phyloP scores from a whole-genome alignment of 1,284 basidiomycete species.

The Leccinum fallax region DNA sequence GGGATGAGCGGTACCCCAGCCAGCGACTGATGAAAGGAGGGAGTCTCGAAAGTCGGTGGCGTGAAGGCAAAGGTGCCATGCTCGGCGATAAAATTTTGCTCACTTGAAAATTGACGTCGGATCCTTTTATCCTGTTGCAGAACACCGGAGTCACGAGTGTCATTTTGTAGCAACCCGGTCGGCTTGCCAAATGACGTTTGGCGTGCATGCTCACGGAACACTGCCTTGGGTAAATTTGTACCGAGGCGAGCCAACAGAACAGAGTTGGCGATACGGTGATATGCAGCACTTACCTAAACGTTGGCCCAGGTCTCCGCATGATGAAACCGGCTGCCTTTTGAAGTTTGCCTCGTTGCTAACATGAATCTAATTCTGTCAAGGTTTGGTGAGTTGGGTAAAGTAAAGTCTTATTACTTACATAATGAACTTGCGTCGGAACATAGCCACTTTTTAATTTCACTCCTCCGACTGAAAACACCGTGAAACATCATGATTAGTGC shows the following conservation, averaged over 20 bases:
- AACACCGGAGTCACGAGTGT: background rate
- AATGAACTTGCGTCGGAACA: too few species aligned
- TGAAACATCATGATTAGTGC: background rate
- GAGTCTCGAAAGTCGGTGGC: constrained; percentile 4
- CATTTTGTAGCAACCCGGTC: background rate
- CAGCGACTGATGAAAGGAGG: constrained; percentile 11
- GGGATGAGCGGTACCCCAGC: constrained; percentile 17
- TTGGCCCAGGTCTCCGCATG: background rate
- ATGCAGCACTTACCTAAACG: background rate
- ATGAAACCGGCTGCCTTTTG: background rate
- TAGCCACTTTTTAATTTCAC: background rate
- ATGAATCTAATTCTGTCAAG: background rate
- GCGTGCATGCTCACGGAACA: background rate
- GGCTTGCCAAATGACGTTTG: background rate
- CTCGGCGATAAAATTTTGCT: background rate
- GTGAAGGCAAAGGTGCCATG: background rate
- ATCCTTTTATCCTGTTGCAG: background rate
- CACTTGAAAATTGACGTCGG: background rate
- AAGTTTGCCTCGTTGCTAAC: background rate
- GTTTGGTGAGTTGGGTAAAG: background rate
- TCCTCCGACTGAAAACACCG: background rate
- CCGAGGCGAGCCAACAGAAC: background rate
- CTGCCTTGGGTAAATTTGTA: background rate
- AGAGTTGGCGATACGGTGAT: background rate
- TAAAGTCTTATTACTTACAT: too few species aligned